These are phyloP conservation scores for Lagenidium giganteum DNA, from an alignment of 352 stramenopile species.

Conservation along the genomic window DNA sequence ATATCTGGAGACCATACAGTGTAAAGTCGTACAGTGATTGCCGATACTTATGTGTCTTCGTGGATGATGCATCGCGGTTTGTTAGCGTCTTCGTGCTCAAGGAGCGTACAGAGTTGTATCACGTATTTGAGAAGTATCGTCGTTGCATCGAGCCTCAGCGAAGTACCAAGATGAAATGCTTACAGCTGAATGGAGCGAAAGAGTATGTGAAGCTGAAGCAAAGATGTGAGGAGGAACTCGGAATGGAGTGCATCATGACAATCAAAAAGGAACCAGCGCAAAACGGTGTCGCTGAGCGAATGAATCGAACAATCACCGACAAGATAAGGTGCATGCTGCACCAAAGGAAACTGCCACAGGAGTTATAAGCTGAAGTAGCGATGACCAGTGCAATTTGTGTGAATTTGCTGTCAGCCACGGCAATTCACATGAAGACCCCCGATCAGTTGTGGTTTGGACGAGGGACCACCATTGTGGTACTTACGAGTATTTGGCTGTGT, in stretches of 20 bases:
- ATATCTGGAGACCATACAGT: conserved; percentile 15
- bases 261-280: conserved; percentile 16
- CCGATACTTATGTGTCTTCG: conserved; percentile 10
- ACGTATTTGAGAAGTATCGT: conserved; percentile 8
- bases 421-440: conserved; percentile 6
- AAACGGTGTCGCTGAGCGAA: conserved; percentile 9
- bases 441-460: conserved; percentile 5
- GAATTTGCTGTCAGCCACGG: conserved; percentile 8
- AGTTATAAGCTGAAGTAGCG: conserved; percentile 15
- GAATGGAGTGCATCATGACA: conserved; percentile 7
- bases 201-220: conserved; percentile 1
- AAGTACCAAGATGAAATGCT: conserved; percentile 12
- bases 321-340: neutral
- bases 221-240: conserved; percentile 4
- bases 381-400: conserved; percentile 10
- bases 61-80: conserved; percentile 16
- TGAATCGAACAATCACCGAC: conserved; percentile 1
- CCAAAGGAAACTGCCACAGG: conserved; percentile 4
- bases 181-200: conserved; percentile 8
- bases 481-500: conserved; percentile 3
- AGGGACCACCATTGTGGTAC: conserved; percentile 4
- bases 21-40: conserved; percentile 10
- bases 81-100: conserved; percentile 7
- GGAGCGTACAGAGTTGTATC: conserved; percentile 11
- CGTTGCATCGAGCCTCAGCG: conserved; percentile 7